Conservation (phyloP, 192 early-diverging fungal species). For the Physocladia obscura region DNA sequence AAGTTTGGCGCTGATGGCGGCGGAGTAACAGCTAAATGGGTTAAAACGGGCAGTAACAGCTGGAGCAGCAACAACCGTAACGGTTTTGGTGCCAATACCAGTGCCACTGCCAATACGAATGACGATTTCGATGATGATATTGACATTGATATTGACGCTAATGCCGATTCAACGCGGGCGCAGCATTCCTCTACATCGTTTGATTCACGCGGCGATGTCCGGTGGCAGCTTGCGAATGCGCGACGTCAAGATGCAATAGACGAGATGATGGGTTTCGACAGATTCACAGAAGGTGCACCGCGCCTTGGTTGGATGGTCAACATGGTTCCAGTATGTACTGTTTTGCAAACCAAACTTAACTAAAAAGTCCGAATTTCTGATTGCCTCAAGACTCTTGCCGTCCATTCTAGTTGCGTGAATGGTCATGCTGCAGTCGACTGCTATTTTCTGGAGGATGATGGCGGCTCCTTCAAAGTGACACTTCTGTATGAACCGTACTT, state of each 20-base stretch:
- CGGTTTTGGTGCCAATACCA: neutral
- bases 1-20: conserved; percentile 12
- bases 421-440: conserved; percentile 80
- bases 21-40: no score
- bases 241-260: conserved; percentile 36
- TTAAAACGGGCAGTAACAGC: neutral
- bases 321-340: conserved; percentile 79
- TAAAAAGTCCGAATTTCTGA: no score
- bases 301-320: conserved; percentile 91
- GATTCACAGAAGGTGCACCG: conserved; percentile 38
- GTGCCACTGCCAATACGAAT: no score
- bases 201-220: neutral
- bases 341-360: no score
- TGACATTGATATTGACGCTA: neutral
- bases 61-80: neutral
- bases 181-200: neutral
- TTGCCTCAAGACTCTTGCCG: conserved; percentile 21
- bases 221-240: conserved; percentile 14
- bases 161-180: neutral
- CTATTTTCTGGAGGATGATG: conserved; percentile 91
- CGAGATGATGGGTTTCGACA: conserved; percentile 45
- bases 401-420: conserved; percentile 25
- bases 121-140: no score
- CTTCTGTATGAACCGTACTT: conserved; percentile 88
- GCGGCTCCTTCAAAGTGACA: conserved; percentile 85